Evolutionary conservation across 768 basidiomycete species (phyloP).

Genomic region (Psilocybe subaeruginosa): DNA sequence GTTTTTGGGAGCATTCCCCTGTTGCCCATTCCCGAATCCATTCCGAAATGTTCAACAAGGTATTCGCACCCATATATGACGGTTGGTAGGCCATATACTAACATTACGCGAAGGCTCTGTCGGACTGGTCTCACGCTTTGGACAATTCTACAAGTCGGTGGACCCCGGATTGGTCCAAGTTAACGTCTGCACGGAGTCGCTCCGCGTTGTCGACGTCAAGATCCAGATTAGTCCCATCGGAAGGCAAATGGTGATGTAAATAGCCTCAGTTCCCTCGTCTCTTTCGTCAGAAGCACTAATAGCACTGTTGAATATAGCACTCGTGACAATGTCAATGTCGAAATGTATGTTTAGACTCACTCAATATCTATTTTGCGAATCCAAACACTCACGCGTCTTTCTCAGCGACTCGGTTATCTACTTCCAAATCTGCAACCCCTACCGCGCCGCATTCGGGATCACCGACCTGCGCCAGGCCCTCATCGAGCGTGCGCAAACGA

Average conservation of each 20-base stretch:
- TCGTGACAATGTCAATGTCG: slow-evolving; percentile 94
- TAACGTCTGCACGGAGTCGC: slow-evolving; percentile 91
- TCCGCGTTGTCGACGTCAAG: slow-evolving; percentile 91
- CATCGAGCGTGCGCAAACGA: slow-evolving; percentile 88
- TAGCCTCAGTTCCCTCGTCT: slow-evolving; percentile 8
- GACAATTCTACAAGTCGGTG: slow-evolving; percentile 95
- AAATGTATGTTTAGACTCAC: slow-evolving; percentile 62
- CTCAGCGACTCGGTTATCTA: slow-evolving; percentile 89
- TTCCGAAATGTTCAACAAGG: slow-evolving; percentile 88
- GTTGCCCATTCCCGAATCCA: slow-evolving; percentile 84
- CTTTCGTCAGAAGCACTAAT: slow-evolving; percentile 11
- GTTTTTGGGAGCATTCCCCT: slow-evolving; percentile 75
- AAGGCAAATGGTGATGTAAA: slow-evolving; percentile 80
- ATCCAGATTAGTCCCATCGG: slow-evolving; percentile 93
- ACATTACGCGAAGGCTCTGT: slow-evolving; percentile 63
- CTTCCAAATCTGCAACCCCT: slow-evolving; percentile 88
- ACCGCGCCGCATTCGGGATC: slow-evolving; percentile 95
- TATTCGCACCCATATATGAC: slow-evolving; percentile 24
- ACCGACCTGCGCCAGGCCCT: slow-evolving; percentile 85
- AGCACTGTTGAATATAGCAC: slow-evolving; percentile 46
- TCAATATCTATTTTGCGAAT: slow-evolving; percentile 4
- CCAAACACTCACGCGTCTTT: slow-evolving; percentile 1
- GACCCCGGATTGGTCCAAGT: slow-evolving; percentile 91
- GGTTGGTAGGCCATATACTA: slow-evolving; percentile 7
- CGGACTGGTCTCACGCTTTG: slow-evolving; percentile 91